Percentiles rank a stretch among this genome's conserved stretches.
phyloP scores from a whole-genome alignment of 169 alveolate genomes.

The Perkinsus olseni region DNA sequence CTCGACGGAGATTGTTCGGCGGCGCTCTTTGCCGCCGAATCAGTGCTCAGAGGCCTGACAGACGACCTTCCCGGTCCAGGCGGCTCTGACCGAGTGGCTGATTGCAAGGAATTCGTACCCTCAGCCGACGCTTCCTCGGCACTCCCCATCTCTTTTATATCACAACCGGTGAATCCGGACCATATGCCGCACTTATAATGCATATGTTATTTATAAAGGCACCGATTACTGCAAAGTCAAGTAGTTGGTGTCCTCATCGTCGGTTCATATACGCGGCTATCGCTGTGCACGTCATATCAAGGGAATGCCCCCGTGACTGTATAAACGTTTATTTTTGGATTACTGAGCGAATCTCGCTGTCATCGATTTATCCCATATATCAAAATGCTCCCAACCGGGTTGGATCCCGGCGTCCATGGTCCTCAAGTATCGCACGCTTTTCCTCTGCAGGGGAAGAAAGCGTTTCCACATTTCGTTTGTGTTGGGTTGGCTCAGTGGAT shows the following conservation, averaged over 20 bases:
- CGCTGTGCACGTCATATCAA: not conserved
- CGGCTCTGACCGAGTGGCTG: not conserved
- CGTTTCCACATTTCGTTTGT: not conserved
- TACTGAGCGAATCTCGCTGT: not conserved
- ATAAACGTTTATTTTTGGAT: not conserved
- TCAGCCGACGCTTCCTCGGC: not conserved
- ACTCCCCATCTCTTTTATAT: not conserved
- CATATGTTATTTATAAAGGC: not conserved
- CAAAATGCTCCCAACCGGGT: not conserved
- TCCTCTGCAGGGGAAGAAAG: not conserved
- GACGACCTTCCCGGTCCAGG: not conserved
- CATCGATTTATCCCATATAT: not conserved
- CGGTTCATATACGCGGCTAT: not conserved
- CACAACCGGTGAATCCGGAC: slow-evolving; percentile 5
- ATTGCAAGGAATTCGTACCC: not conserved
- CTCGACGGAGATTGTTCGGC: not conserved
- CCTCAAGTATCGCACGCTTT: not conserved
- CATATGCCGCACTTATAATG: not conserved
- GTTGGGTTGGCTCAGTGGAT: not conserved
- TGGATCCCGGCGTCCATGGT: not conserved
- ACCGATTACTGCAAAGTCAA: not conserved
- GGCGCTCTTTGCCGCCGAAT: not conserved
- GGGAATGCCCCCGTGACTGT: not conserved
- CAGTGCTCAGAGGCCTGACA: not conserved
- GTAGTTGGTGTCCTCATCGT: not conserved